phyloP scores from a whole-genome alignment of 805 yeast species.

The Candida mattraensis region DNA sequence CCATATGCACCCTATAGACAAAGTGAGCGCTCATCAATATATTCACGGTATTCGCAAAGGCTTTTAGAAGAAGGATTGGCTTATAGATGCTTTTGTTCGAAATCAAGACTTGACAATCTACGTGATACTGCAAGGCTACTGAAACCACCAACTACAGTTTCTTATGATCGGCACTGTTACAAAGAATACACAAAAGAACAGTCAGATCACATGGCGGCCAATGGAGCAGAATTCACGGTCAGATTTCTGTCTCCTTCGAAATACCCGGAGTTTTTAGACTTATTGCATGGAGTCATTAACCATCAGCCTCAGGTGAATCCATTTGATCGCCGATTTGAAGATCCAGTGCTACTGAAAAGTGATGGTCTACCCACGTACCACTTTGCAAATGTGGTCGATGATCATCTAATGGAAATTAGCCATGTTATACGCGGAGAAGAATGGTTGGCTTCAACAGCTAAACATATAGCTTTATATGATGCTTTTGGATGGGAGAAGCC shows the following conservation, averaged over 20 bases:
- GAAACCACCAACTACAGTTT: constrained; percentile 86
- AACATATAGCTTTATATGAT: constrained; percentile 80
- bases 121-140: constrained; percentile 71
- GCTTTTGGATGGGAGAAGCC: constrained; percentile 91
- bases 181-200: constrained; percentile 42
- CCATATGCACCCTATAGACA: constrained; percentile 89
- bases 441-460: constrained; percentile 96
- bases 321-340: constrained; percentile 78
- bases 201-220: constrained; percentile 36
- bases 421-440: constrained; percentile 98
- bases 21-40: constrained; percentile 71
- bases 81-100: constrained; percentile 83
- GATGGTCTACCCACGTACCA: constrained; percentile 96
- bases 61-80: constrained; percentile 70
- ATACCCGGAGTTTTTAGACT: constrained; percentile 69
- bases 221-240: constrained; percentile 49
- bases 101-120: constrained; percentile 67
- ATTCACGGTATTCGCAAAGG: constrained; percentile 54
- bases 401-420: constrained; percentile 86
- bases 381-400: constrained; percentile 94
- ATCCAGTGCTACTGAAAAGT: constrained; percentile 85
- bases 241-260: constrained; percentile 74
- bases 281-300: constrained; percentile 74
- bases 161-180: constrained; percentile 84
- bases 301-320: constrained; percentile 77